Evolutionary conservation across 164 flowering plant species (phyloP).

Genomic region (Protea cynaroides): DNA sequence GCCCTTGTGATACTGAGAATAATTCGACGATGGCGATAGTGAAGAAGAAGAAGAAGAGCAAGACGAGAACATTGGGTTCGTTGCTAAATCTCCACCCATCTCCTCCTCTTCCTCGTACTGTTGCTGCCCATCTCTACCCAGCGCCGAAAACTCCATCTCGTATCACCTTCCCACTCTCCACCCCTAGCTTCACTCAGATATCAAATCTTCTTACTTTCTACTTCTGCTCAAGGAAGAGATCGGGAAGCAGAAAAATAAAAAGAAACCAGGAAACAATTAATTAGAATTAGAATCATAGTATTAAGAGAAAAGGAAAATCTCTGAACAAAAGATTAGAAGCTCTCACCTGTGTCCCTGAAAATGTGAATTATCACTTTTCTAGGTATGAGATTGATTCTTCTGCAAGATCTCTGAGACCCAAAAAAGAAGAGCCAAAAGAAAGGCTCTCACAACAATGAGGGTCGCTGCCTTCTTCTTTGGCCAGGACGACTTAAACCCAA

Average conservation of each 20-base stretch:
- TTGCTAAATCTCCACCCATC: conserved; percentile 6
- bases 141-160: conserved; percentile 11
- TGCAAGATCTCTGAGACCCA: background rate
- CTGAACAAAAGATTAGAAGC: too few species aligned
- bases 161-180: background rate
- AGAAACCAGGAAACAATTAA: background rate
- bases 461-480: conserved; percentile 32
- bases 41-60: conserved; percentile 10
- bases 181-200: background rate
- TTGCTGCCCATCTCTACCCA: conserved; percentile 6
- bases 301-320: background rate
- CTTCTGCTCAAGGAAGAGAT: background rate
- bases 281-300: too few species aligned
- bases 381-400: background rate
- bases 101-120: conserved; percentile 13
- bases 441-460: conserved; percentile 12
- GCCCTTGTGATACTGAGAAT: conserved; percentile 4
- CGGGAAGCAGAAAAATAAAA: background rate
- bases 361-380: background rate
- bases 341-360: background rate
- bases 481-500: conserved; percentile 11
- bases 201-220: background rate
- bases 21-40: conserved; percentile 14
- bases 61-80: conserved; percentile 13
- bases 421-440: conserved; percentile 6